Evolutionary conservation across 805 yeast species (phyloP).

Genomic region (Starmerella powellii): DNA sequence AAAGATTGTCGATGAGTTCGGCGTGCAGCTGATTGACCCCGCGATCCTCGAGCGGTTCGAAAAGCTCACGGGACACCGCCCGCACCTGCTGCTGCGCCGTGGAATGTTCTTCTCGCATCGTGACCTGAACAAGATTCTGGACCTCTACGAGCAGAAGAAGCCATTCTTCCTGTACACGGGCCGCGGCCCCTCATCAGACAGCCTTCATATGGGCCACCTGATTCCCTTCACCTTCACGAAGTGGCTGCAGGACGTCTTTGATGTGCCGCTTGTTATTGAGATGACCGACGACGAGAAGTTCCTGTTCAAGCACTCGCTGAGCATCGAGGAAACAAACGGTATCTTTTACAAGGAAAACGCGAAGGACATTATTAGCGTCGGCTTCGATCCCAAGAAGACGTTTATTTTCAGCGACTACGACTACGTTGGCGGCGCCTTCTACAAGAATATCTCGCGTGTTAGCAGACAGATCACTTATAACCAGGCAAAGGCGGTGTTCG

Average conservation of each 20-base stretch:
- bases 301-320: constrained; percentile 78
- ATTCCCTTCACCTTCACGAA: constrained; percentile 90
- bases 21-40: constrained; percentile 57
- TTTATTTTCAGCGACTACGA: constrained; percentile 86
- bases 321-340: constrained; percentile 72
- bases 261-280: constrained; percentile 87
- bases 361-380: constrained; percentile 84
- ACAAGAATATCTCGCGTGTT: constrained; percentile 84
- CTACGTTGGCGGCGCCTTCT: constrained; percentile 87
- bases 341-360: constrained; percentile 70
- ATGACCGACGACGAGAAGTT: constrained; percentile 95
- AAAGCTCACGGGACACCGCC: constrained; percentile 74
- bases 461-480: constrained; percentile 92
- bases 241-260: constrained; percentile 97
- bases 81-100: constrained; percentile 80
- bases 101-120: constrained; percentile 91
- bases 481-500: constrained; percentile 95
- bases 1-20: constrained; percentile 74
- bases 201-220: constrained; percentile 96
- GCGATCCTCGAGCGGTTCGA: constrained; percentile 69
- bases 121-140: constrained; percentile 50
- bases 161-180: constrained; percentile 95
- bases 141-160: constrained; percentile 84
- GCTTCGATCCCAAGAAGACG: constrained; percentile 89
- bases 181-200: constrained; percentile 88